Evolutionary conservation across 1,284 basidiomycete species (phyloP), one percentile per base, ranked within the genome.

Genomic region (Ceratobasidium sp.): DNA sequence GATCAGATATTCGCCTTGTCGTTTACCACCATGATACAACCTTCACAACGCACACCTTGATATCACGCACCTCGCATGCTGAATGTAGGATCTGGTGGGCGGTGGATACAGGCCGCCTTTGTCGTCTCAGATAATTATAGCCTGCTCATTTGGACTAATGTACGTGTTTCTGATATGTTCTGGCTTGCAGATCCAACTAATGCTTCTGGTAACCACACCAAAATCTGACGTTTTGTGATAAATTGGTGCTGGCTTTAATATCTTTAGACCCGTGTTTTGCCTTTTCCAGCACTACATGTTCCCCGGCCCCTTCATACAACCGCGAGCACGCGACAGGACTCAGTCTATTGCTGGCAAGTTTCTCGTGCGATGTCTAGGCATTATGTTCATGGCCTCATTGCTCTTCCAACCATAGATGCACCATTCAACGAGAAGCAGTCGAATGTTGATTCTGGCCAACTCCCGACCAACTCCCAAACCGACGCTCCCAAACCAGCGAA

Each of bases 21-120:
- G 52, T 69, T 19, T 19, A 51, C n/a, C n/a, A 51, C n/a, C 49
- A 17, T 51, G 49, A 51, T n/a, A 17, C 17, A 51, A 51, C 49
- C 17, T 40, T 40, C 44, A n/a, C 25, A n/a, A 40, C 52, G 32
- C 49, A 69, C n/a, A 54, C 11, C 13, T n/a, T 17, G 17, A 62
- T 44, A 40, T n/a, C 61, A 19, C 17, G 2, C 7, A 62, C 32
- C 34, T 17, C 61, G 29, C 1, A 19, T 22, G n/a, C 29, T 74
- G n/a, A 61, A 54, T 43, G n/a, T n/a, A 74, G 71, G 71, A 74
- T 56, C 46, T 74, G 29, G 71, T 54, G 17, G 71, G 71, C 15
- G 61, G 34, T 65, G 71, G 71, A 54, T 74, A 74, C 61, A 54
- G 29, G 13, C 71, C 71, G 19, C 71, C 71, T 43, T 49, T 74